Evolutionary conservation across 768 basidiomycete species (phyloP).

Genomic region (Antrodiella citrinella): DNA sequence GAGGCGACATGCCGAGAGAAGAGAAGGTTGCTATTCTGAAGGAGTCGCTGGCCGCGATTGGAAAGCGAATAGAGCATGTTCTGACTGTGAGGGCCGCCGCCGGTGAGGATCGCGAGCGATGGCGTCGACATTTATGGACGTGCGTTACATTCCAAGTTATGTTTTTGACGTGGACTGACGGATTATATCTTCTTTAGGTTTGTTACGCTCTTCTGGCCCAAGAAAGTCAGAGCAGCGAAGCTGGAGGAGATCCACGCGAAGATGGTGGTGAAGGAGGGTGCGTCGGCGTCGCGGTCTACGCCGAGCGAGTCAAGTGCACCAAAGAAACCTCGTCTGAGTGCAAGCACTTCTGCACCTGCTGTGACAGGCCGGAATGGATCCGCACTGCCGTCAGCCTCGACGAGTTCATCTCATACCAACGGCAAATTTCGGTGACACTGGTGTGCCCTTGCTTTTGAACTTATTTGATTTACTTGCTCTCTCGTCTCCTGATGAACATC

Average conservation of each 20-base stretch:
- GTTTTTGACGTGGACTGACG: background rate
- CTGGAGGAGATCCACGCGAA: conserved; percentile 93
- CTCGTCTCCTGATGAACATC: background rate
- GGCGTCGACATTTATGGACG: conserved; percentile 97
- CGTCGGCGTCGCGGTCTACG: conserved; percentile 17
- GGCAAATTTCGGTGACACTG: conserved; percentile 18
- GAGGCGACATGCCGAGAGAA: conserved; percentile 88
- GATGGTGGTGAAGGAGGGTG: conserved; percentile 83
- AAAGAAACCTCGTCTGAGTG: conserved; percentile 22
- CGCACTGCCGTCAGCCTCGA: conserved; percentile 13
- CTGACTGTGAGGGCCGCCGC: conserved; percentile 65
- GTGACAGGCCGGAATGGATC: conserved; percentile 8
- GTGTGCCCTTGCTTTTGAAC: background rate
- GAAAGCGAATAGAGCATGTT: conserved; percentile 82
- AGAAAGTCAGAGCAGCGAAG: conserved; percentile 91
- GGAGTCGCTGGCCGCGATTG: conserved; percentile 90
- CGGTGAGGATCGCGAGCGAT: conserved; percentile 79
- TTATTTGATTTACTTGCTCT: background rate
- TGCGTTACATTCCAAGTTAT: conserved; percentile 38
- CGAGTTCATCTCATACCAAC: conserved; percentile 17
- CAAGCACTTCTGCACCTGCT: conserved; percentile 7
- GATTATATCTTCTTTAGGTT: conserved; percentile 44
- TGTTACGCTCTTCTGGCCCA: conserved; percentile 95
- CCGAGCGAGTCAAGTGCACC: conserved; percentile 18
- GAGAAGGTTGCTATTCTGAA: conserved; percentile 95